Evolutionary conservation across 768 basidiomycete genomes (phyloP).

Genomic region (Boletus bicolor): DNA sequence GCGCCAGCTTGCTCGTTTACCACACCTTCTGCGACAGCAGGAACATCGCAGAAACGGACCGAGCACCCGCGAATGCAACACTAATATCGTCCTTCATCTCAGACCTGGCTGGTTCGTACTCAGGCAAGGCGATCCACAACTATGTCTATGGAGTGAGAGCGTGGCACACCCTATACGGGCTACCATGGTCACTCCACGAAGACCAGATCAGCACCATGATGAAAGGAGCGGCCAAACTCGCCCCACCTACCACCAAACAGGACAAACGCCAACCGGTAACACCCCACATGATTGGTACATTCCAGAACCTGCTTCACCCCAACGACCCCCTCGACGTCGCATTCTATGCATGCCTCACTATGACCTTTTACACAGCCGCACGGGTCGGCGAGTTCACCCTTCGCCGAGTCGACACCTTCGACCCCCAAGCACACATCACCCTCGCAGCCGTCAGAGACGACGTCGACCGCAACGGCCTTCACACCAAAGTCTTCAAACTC

Average conservation of each 20-base stretch:
- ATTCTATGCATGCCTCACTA: not conserved
- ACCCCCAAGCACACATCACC: not conserved
- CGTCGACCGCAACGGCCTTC: too few relatives aligned
- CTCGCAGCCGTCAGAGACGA: fast-evolving
- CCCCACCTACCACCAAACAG: not conserved
- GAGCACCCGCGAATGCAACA: fast-evolving
- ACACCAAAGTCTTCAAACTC: too few relatives aligned
- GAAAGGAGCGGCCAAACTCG: not conserved
- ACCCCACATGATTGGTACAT: not conserved
- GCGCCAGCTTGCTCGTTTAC: not conserved
- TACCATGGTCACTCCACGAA: not conserved
- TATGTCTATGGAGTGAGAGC: not conserved
- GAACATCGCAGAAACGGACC: not conserved
- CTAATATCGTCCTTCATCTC: not conserved
- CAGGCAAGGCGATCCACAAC: not conserved
- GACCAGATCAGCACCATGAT: not conserved
- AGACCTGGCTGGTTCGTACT: not conserved
- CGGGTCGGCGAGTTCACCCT: not conserved
- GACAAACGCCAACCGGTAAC: not conserved
- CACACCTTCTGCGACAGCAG: not conserved
- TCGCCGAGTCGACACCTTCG: not conserved
- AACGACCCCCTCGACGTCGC: not conserved
- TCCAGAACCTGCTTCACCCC: not conserved
- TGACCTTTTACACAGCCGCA: not conserved
- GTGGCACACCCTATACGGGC: not conserved